Evolutionary conservation across 1,284 basidiomycete species (phyloP), one percentile per base, ranked within the genome.

Genomic region (Tilletia indica): DNA sequence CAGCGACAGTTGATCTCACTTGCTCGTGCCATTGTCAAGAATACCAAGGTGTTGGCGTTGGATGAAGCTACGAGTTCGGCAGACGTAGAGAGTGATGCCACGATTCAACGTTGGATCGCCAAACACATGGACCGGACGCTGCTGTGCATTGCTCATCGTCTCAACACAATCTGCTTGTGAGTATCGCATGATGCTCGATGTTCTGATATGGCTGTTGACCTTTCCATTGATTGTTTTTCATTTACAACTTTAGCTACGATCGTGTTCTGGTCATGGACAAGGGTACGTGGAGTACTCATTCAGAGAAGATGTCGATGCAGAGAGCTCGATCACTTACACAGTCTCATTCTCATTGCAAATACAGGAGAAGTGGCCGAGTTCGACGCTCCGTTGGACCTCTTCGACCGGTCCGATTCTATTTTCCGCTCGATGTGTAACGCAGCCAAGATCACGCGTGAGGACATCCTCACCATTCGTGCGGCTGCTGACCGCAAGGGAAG

Each of bases 291-390:
- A 9, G 42, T 14, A 14, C 42, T 45, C 42, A 45, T 45, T 31
- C 25, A 31, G 25, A 31, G 42, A 45, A 8, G 42, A 45, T 9
- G 9, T 45, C 14, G 6, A 45, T 9, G 42, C 6, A 45, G 42
- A 9, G 42, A 45, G 14, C 14, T 45, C 3, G 42, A 45, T 8
- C 42, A 45, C 42, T 45, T 0, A 45, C 42, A 45, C 9, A 45
- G 9, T 45, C 25, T 45, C 0, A 8, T 45, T 8, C 42, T 3
- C 3, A 9, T 1, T 14, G 42, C 42, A 45, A 45, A 9, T 0
- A 54, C 51, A 54, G 93, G 93, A 0, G 85, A 85, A 25, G 88
- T 93, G 70, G 89, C 87, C 47, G 91, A 92, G 86, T 91, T 90
- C 78, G 91, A 90, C 76, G 88, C 89, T 0, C 91, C 91, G 0